These are phyloP conservation scores for Volvariella surrecta DNA, from an alignment of 1,284 basidiomycete genomes.

Conservation along the genomic window DNA sequence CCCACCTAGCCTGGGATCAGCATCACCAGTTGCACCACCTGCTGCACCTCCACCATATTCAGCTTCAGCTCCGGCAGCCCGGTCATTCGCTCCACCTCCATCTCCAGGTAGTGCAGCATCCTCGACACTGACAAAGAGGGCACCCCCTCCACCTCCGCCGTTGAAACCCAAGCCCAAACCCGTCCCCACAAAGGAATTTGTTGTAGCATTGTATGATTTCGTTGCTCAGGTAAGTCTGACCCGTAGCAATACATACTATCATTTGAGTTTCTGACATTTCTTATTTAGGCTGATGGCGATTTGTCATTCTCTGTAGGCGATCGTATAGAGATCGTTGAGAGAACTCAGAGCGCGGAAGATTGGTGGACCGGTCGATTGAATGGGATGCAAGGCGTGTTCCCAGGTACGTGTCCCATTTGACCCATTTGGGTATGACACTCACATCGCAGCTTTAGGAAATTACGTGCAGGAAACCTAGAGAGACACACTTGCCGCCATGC, in stretches of 20 bases:
- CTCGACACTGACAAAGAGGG: constrained; percentile 56
- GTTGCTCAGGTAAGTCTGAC: constrained; percentile 62
- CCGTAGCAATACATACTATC: constrained; percentile 8
- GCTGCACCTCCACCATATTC: constrained; percentile 51
- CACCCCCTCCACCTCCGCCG: constrained; percentile 87
- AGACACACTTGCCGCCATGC: no score
- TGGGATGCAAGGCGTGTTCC: constrained; percentile 88
- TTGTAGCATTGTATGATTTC: constrained; percentile 95
- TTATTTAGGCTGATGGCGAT: constrained; percentile 80
- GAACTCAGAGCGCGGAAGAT: constrained; percentile 81
- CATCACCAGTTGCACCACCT: constrained; percentile 26
- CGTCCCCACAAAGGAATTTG: constrained; percentile 58
- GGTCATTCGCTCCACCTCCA: no score
- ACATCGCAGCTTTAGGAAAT: constrained; percentile 26
- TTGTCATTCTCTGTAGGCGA: constrained; percentile 91
- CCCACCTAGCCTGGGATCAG: constrained; percentile 14
- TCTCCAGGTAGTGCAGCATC: constrained; percentile 23
- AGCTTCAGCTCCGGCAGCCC: constrained; percentile 14
- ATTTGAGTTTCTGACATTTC: constrained; percentile 3
- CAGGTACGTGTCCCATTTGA: constrained; percentile 47
- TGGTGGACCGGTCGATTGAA: constrained; percentile 97
- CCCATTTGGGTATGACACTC: not conserved
- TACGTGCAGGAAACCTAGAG: constrained; percentile 36
- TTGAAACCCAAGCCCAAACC: constrained; percentile 76
- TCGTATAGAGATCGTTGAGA: constrained; percentile 86